Conservation (phyloP, 176 grass and related monocot species). For the Stipa capillata region DNA sequence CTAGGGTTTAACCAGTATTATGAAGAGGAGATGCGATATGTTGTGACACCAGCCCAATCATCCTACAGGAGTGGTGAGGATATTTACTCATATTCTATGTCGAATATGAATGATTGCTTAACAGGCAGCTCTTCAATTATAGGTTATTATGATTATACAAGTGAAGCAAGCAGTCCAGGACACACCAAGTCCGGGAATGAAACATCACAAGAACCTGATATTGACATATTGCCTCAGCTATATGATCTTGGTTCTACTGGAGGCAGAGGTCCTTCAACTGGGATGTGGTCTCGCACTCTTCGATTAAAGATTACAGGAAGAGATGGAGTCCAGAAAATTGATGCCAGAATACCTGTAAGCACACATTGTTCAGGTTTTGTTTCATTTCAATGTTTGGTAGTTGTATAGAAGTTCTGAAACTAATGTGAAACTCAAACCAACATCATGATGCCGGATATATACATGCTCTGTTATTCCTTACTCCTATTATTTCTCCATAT, state of each 20-base stretch:
- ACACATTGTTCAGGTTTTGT: not conserved
- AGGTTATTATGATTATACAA: constrained; percentile 40
- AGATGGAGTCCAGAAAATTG: constrained; percentile 73
- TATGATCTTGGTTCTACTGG: constrained; percentile 55
- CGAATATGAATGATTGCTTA: not conserved
- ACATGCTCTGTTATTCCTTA: not conserved
- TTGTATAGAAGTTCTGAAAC: not conserved
- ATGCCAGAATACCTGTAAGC: constrained; percentile 90
- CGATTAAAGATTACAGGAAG: constrained; percentile 82
- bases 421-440: not conserved
- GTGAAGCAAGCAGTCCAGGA: constrained; percentile 29
- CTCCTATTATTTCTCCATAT: not conserved
- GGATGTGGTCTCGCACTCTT: constrained; percentile 81
- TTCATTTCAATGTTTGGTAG: not conserved
- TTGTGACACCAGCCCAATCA: constrained; percentile 32
- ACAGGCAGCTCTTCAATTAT: constrained; percentile 5
- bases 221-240: constrained; percentile 78
- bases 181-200: constrained; percentile 21
- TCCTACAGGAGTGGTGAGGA: constrained; percentile 47
- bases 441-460: not conserved
- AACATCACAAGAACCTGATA: constrained; percentile 44
- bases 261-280: constrained; percentile 37
- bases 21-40: constrained; percentile 78
- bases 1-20: constrained; percentile 94
- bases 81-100: not conserved